Evolutionary conservation across 306 rosid species (phyloP), one percentile per base, ranked within the genome.

Genomic region (Sesbania bispinosa): DNA sequence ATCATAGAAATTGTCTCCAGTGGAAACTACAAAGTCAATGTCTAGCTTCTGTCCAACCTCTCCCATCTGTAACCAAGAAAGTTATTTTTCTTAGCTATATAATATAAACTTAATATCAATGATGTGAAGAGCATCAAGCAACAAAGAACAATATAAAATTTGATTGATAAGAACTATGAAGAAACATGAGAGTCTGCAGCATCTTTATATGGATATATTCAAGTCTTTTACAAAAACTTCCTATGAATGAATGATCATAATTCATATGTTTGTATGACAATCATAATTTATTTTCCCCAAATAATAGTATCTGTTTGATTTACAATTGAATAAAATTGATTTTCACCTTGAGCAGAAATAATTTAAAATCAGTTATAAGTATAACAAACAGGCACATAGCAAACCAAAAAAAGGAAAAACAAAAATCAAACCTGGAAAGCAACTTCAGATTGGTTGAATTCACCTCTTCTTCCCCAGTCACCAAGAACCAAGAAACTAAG

Each of bases 401-500:
- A 23, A 3, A 23, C 4, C 18, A 20, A 16, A 14, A 0, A 39
- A n/a, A 1, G 14, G 60, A 54, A 27, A 48, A 14, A 39, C 67
- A 33, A 32, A 43, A 43, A 74, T 21, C 66, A 18, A 52, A 74
- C 89, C 89, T 85, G 87, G 32, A 30, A 74, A 45, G 87, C 87
- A 70, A 85, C 83, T 52, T 64, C 9, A 13, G 89, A 85, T 14
- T 85, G 89, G 42, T 85, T 85, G 43, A 57, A 85, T 24, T 61
- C 54, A 43, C 89, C 89, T 82, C 75, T 80, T 60, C 89, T 79
- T 69, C 89, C 89, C 89, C 89, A 85, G 6, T 85, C 89, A 43
- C 89, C 83, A 65, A 85, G 0, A 51, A 85, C 89, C 79, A 85
- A 79, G 71, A 85, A 82, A 80, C 61, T 79, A 52, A 85, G 85